Percentiles rank a stretch among this genome's conserved stretches.
Evolutionary conservation across 176 grass and related monocot genomes (phyloP).

Genomic region (Phoenix dactylifera): DNA sequence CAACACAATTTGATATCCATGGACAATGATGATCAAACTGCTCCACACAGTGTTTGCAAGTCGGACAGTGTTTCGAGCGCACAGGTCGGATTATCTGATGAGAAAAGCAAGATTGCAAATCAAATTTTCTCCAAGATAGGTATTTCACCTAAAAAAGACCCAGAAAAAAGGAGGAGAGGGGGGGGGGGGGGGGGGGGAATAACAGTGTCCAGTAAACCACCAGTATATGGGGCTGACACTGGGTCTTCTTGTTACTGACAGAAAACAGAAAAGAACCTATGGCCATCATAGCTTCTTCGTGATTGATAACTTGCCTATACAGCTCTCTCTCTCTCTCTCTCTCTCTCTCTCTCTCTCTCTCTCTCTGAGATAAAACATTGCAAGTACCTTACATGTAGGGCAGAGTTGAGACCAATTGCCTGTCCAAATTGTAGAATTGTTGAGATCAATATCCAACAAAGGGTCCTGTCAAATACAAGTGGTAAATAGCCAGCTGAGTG

Average conservation of each 20-base stretch:
- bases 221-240: neutral
- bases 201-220: too few relatives aligned
- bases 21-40: constrained; percentile 97
- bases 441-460: constrained; percentile 73
- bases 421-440: constrained; percentile 60
- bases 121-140: constrained; percentile 5
- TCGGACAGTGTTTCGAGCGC: constrained; percentile 92
- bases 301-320: too few relatives aligned
- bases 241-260: neutral
- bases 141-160: neutral
- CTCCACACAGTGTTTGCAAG: constrained; percentile 83
- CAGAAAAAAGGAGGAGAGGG: too few relatives aligned
- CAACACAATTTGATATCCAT: constrained; percentile 98
- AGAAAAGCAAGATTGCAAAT: constrained; percentile 6
- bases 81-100: constrained; percentile 90
- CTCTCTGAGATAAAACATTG: neutral
- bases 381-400: constrained; percentile 87
- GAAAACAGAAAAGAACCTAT: neutral
- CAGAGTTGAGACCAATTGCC: constrained; percentile 96
- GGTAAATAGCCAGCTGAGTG: constrained; percentile 16
- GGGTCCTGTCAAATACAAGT: constrained; percentile 51
- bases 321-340: too few relatives aligned
- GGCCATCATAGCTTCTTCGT: too few relatives aligned
- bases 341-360: too few relatives aligned
- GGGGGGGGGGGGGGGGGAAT: too few relatives aligned